Percentiles rank a stretch among this genome's conserved stretches.
These are phyloP conservation scores for Austroboletus eburneus DNA, from an alignment of 768 basidiomycete genomes.

Conservation along the genomic window DNA sequence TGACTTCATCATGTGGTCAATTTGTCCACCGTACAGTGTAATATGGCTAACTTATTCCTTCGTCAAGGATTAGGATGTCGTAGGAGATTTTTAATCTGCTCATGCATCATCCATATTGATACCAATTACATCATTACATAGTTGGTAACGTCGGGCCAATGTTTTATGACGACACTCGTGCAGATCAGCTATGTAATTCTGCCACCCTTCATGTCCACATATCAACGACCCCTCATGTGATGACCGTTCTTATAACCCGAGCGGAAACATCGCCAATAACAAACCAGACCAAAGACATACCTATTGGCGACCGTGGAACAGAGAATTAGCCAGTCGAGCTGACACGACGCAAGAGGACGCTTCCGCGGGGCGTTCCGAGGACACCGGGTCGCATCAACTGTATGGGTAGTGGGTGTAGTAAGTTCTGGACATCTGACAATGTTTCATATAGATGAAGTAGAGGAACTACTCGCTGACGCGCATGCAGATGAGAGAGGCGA, in stretches of 20 bases:
- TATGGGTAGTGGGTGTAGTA: not conserved
- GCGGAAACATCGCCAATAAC: not conserved
- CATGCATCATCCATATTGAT: not conserved
- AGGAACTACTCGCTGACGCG: constrained; percentile 16
- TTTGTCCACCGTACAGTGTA: too few relatives aligned
- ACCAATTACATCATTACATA: too few relatives aligned
- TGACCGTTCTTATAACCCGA: not conserved
- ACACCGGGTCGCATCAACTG: not conserved
- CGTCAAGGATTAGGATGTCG: too few relatives aligned
- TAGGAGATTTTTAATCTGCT: too few relatives aligned
- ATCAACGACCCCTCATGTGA: not conserved
- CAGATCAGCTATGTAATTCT: too few relatives aligned
- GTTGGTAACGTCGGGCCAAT: not conserved
- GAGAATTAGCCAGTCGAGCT: not conserved
- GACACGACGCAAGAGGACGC: not conserved
- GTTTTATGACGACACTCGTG: not conserved
- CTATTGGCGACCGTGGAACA: not conserved
- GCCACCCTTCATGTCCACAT: too few relatives aligned
- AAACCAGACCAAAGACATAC: not conserved
- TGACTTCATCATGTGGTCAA: too few relatives aligned
- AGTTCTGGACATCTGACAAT: not conserved
- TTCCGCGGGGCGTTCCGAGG: not conserved
- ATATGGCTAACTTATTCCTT: too few relatives aligned
- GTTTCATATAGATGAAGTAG: constrained; percentile 15
- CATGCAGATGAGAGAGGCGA: constrained; percentile 14